Conservation (phyloP, 768 basidiomycete species). For the Lactarius hengduanensis region DNA sequence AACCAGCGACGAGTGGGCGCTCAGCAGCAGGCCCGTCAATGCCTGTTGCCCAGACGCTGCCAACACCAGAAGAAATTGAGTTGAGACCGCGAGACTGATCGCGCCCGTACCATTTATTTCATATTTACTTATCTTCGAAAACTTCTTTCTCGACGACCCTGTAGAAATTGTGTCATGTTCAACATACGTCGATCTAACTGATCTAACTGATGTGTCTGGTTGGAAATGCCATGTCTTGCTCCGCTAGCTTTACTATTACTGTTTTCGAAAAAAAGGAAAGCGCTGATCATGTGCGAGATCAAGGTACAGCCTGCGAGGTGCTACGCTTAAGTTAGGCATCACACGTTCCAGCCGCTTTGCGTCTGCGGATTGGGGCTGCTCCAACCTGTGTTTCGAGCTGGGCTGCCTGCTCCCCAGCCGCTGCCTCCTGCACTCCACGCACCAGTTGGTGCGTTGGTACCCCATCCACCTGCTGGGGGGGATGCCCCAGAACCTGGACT, state of each 20-base stretch:
- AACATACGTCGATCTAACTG: slow-evolving; percentile 13
- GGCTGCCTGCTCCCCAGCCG: slow-evolving; percentile 33
- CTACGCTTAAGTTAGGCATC: slow-evolving; percentile 14
- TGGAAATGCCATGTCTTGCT: slow-evolving; percentile 2
- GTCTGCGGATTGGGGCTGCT: slow-evolving; percentile 33
- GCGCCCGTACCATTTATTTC: slow-evolving; percentile 1
- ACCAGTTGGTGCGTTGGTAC: slow-evolving; percentile 40
- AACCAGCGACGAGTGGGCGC: background rate
- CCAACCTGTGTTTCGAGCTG: slow-evolving; percentile 36
- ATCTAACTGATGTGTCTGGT: background rate
- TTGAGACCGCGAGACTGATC: slow-evolving; percentile 26
- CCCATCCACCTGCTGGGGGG: slow-evolving; percentile 35
- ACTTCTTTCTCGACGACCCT: background rate
- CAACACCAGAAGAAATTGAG: slow-evolving; percentile 34
- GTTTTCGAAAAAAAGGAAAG: slow-evolving; percentile 1
- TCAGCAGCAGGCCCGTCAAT: slow-evolving; percentile 12
- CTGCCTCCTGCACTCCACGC: slow-evolving; percentile 31
- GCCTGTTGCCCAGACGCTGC: slow-evolving; percentile 12
- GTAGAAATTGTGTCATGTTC: slow-evolving; percentile 12
- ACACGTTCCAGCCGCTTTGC: slow-evolving; percentile 36
- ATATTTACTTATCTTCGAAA: background rate
- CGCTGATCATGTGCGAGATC: slow-evolving; percentile 14
- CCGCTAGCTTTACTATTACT: background rate
- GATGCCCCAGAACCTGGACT: slow-evolving; percentile 27
- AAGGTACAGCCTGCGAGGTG: slow-evolving; percentile 9